A percentile compares a stretch with the other conserved stretches of the same genome.
These are phyloP conservation scores for Penicillium polonicum DNA, from an alignment of 2,329 filamentous ascomycete genomes.

Conservation along the genomic window DNA sequence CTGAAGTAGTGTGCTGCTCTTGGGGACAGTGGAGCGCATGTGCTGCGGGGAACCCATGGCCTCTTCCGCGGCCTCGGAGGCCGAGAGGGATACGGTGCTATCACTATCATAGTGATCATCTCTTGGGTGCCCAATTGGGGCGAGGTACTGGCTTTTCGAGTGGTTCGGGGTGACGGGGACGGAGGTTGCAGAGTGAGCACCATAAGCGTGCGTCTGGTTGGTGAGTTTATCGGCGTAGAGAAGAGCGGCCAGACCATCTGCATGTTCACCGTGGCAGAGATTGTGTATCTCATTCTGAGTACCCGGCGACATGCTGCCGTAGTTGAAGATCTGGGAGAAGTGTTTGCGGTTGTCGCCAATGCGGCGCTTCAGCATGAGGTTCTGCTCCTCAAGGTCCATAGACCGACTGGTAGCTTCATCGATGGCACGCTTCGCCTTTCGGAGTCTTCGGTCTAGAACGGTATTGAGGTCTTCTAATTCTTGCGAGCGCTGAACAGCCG, in stretches of 20 bases:
- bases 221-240: conserved; percentile 43
- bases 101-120: conserved; percentile 66
- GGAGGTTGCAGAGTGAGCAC: conserved; percentile 55
- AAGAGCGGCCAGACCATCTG: conserved; percentile 38
- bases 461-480: conserved; percentile 66
- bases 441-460: conserved; percentile 62
- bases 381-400: conserved; percentile 69
- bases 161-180: conserved; percentile 72
- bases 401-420: conserved; percentile 75
- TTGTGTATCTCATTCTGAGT: conserved; percentile 54
- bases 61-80: conserved; percentile 56
- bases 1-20: conserved; percentile 54
- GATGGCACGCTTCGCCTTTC: conserved; percentile 74
- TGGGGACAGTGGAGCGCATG: conserved; percentile 36
- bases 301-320: conserved; percentile 64
- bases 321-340: conserved; percentile 73
- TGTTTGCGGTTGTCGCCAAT: conserved; percentile 90
- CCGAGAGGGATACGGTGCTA: conserved; percentile 75
- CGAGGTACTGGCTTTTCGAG: conserved; percentile 56
- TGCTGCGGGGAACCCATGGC: conserved; percentile 26
- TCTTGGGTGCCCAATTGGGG: conserved; percentile 56
- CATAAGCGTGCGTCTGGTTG: conserved; percentile 32
- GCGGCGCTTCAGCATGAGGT: conserved; percentile 72
- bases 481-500: conserved; percentile 60
- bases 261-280: conserved; percentile 34